Percentiles rank a stretch among this genome's conserved stretches.
These are phyloP conservation scores for Penicillium desertorum DNA, from an alignment of 495 filamentous ascomycete species.

Conservation along the genomic window DNA sequence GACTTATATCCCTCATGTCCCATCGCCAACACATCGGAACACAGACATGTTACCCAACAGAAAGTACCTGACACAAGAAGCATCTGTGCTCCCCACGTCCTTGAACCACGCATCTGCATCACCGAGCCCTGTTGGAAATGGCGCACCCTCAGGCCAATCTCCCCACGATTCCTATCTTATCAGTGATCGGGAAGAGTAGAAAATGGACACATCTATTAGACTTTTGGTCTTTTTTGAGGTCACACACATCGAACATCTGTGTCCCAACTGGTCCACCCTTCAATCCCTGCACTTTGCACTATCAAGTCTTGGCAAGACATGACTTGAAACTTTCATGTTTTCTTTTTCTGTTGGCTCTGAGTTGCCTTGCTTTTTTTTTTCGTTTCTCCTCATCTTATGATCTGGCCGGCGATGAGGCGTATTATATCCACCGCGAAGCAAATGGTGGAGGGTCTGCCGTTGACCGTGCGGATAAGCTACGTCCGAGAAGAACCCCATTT, in stretches of 20 bases:
- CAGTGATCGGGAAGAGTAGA: background rate
- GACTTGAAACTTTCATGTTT: conserved; percentile 12
- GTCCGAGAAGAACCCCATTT: conserved; percentile 1
- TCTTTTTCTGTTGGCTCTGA: background rate
- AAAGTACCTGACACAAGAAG: conserved; percentile 1
- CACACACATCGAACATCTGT: conserved; percentile 5
- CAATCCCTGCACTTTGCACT: conserved; percentile 9
- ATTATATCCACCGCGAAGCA: background rate
- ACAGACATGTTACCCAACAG: conserved; percentile 11
- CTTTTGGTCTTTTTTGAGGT: background rate
- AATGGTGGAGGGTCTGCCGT: background rate
- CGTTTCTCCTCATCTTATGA: background rate
- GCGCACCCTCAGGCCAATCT: background rate
- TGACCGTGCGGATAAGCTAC: background rate
- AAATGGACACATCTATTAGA: conserved; percentile 3
- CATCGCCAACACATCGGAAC: background rate
- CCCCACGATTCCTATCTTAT: conserved; percentile 8
- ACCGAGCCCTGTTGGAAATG: conserved; percentile 2
- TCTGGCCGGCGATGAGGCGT: background rate
- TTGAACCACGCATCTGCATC: conserved; percentile 12
- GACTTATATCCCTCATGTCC: background rate
- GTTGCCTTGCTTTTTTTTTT: background rate
- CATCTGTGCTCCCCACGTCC: conserved; percentile 2
- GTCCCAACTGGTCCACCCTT: conserved; percentile 1
- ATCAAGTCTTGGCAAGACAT: conserved; percentile 13